Conservation (phyloP, 208 protist species). For the Acanthamoeba triangularis region DNA sequence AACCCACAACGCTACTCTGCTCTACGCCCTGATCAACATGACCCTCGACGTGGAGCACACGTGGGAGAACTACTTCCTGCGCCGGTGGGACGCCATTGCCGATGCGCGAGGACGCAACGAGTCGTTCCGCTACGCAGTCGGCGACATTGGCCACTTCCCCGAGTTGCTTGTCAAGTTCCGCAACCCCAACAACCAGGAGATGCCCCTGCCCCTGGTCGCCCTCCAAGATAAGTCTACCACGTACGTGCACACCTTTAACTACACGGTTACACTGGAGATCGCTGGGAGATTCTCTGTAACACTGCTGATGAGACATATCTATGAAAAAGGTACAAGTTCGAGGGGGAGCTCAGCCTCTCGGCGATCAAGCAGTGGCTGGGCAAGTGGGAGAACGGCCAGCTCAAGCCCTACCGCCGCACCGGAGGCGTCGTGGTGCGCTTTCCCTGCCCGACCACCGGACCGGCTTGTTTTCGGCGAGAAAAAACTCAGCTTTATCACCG, state of each 20-base stretch:
- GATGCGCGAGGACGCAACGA: background rate
- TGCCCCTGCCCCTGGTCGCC: background rate
- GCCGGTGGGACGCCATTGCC: background rate
- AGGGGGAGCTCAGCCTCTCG: background rate
- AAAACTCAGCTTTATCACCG: too few species aligned
- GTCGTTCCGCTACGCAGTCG: background rate
- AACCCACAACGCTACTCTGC: background rate
- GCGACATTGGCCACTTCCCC: background rate
- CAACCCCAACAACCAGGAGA: background rate
- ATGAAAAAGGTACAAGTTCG: too few species aligned
- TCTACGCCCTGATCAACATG: background rate
- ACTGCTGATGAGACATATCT: too few species aligned
- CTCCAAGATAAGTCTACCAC: background rate
- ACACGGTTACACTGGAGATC: too few species aligned
- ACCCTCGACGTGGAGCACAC: background rate
- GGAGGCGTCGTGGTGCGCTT: background rate
- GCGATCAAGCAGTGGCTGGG: background rate
- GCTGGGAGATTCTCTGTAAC: too few species aligned
- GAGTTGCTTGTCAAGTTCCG: background rate
- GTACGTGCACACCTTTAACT: too few species aligned
- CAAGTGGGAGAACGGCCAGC: background rate
- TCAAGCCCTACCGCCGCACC: background rate
- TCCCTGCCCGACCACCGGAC: background rate
- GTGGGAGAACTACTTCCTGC: conserved; percentile 6
- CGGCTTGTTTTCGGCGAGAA: too few species aligned